phyloP scores from a whole-genome alignment of 2,329 filamentous ascomycete species.

The Neurospora sp. region DNA sequence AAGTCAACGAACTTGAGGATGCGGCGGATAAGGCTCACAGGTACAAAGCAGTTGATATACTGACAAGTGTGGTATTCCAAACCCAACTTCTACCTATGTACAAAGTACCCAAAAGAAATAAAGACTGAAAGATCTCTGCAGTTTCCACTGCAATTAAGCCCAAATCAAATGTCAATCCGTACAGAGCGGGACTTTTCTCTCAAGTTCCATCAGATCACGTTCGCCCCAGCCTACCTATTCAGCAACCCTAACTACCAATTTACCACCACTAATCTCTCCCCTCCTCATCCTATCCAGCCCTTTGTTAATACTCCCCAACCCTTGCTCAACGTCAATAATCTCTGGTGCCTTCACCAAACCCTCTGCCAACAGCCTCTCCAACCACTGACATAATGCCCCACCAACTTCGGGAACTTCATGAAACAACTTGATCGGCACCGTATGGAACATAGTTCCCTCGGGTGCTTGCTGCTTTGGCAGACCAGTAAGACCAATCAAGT shows the following conservation, averaged over 20 bases:
- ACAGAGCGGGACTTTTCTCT: too few species aligned
- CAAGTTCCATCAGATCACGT: not conserved
- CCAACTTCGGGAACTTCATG: slow-evolving; percentile 58
- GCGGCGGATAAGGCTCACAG: too few species aligned
- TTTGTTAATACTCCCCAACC: slow-evolving; percentile 55
- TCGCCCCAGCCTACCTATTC: not conserved
- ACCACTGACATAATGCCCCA: slow-evolving; percentile 52
- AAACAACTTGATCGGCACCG: slow-evolving; percentile 66
- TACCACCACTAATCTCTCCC: slow-evolving; percentile 57
- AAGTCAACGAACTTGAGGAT: too few species aligned
- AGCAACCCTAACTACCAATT: slow-evolving; percentile 46
- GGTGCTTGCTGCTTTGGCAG: slow-evolving; percentile 46
- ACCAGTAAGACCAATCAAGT: slow-evolving; percentile 59
- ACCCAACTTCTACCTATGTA: too few species aligned
- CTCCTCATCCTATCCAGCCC: slow-evolving; percentile 56
- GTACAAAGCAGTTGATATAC: too few species aligned
- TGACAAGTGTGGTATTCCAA: too few species aligned
- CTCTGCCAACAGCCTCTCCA: slow-evolving; percentile 52
- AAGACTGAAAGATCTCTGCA: too few species aligned
- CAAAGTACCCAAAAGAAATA: too few species aligned
- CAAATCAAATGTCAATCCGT: too few species aligned
- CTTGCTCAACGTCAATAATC: slow-evolving; percentile 53
- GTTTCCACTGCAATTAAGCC: too few species aligned
- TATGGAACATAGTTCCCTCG: slow-evolving; percentile 45
- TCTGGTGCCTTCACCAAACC: slow-evolving; percentile 48